Evolutionary conservation across 495 filamentous ascomycete species (phyloP), one percentile per base, ranked within the genome.

Genomic region (Neurospora sp.): DNA sequence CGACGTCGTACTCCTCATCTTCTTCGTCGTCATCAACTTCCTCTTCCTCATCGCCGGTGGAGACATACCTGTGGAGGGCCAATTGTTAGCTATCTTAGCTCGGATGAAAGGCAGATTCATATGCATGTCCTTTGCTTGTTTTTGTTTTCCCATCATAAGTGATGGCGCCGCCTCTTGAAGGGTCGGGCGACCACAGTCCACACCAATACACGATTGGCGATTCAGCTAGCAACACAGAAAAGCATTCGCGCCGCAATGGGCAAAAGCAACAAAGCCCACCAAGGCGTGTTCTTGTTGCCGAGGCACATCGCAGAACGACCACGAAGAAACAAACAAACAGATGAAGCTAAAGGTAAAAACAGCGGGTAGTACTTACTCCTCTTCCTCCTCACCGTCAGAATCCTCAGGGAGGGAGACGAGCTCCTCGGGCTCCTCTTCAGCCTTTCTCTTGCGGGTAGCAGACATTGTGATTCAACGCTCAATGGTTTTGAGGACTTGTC

Each of bases 401-500:
- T 66, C 54, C 27, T 83, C 83, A 70, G 85, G 85, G 71, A 87
- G 83, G 69, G 85, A 84, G 76, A 87, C 84, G 59, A 87, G 85
- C 83, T 87, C 84, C 71, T 87, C 85, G 74, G 86, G 84, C 76
- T 86, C 83, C 37, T 85, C 84, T 80, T 85, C 85, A 77, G 84
- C 84, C 76, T 81, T 81, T 66, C 54, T 66, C 82, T 83, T 83
- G 72, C 85, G 84, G 74, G 82, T 66, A 6, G 54, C 77, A 71
- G 81, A 78, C 85, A 87, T 87, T 72, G 72, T 77, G 76, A 41
- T 69, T 62, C 48, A 31, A 31, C 23, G 48, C 23, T 31, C 77
- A 73, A 39, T 38, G 75, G 69, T 44, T 78, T 69, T 69, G 5
- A 44, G 70, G 27, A 59, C 9, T 62, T 70, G 54, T 76, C 75